Base-by-base conservation (phyloP, 2,329 filamentous ascomycete genomes). In the Sporothrix luriei region DNA sequence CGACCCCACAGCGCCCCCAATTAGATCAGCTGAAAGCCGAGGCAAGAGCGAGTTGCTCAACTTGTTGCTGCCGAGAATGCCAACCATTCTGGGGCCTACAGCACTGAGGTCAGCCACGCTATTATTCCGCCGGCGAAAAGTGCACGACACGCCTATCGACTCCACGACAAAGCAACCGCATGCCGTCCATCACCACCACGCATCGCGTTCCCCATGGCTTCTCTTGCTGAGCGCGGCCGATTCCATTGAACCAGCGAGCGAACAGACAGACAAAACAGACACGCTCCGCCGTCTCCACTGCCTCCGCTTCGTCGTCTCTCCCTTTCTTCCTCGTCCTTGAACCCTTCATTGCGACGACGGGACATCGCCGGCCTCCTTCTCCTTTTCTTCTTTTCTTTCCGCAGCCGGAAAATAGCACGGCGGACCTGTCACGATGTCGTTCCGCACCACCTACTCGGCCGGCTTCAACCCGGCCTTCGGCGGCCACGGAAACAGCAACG, bases 381-480 rank as follows among this genome's bases (percentile, higher is more conserved):
- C n/a, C 21, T 24, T 33, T 26, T 38, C 21, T 26, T 21, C 19
- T 40, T 40, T 5, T 21, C 11, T 40, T 24, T 21, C 14, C 48
- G 9, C 16, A 10, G 11, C 14, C 9, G 40, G 9, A 43, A 4
- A 43, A 2, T 3, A 43, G 40, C 40, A 52, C 49, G n/a, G 21
- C 49, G 49, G 11, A 1, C 48, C 19, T 33, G 11, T 52, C 19
- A 24, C 73, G 75, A 84, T 84, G 83, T 79, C 83, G 70, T 80
- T 81, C 72, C 77, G 80, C 75, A 79, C 79, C 75, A 79, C 80
- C 68, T 80, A 80, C 75, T 79, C 80, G 73, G 77, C 79, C 72
- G 79, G 81, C 52, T 74, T 82, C 75, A 84, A 82, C 75, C 81
- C 84, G 72, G 82, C 84, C 77, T 79, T 72, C 74, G 82, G 81